Percentiles rank a stretch among this genome's conserved stretches.
Conservation (phyloP, 148 eudicot species). For the Chenopodium berlandieri region DNA sequence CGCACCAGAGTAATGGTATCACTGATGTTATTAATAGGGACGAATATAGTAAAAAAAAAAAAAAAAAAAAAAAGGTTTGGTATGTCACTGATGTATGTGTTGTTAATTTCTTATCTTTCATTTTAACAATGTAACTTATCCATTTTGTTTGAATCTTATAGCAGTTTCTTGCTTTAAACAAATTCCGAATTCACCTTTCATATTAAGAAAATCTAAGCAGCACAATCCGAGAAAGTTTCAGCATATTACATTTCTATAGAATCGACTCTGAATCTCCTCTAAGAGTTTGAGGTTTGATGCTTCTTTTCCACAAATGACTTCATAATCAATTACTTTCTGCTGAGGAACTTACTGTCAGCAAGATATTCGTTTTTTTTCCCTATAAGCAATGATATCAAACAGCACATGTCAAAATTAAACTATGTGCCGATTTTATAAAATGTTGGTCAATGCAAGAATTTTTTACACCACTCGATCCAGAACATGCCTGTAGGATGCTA, state of each 20-base stretch:
- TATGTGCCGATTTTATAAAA: no score
- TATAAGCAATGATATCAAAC: no score
- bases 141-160: not conserved
- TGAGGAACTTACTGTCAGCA: no score
- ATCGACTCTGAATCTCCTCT: no score
- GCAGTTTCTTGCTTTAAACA: not conserved
- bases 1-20: constrained; percentile 8
- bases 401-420: no score
- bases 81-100: not conserved
- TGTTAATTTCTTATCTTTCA: not conserved
- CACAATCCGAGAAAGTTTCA: not conserved
- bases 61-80: no score
- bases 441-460: not conserved
- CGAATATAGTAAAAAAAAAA: no score
- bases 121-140: not conserved
- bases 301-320: no score
- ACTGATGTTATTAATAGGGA: not conserved
- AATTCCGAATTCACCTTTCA: not conserved
- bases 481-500: not conserved
- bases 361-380: no score
- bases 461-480: no score
- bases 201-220: not conserved
- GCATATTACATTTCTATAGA: not conserved
- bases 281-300: no score
- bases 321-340: no score